Conservation (phyloP, 768 basidiomycete species). For the Calocybe indica region DNA sequence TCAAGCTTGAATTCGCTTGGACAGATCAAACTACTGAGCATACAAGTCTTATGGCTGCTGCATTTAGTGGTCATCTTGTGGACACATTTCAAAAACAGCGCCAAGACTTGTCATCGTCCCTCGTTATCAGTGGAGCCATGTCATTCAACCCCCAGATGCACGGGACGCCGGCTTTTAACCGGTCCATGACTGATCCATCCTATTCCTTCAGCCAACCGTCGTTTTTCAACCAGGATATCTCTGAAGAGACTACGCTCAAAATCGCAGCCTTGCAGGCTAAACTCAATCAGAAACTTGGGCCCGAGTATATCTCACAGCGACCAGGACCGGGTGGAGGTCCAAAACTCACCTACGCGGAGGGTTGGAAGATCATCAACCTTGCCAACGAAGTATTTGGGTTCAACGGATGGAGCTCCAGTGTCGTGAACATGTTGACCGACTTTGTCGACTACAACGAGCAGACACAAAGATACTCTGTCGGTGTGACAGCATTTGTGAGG, state of each 20-base stretch:
- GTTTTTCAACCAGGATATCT: slow-evolving; percentile 31
- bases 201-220: slow-evolving; percentile 23
- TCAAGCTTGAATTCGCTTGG: background rate
- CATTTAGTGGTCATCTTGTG: slow-evolving; percentile 55
- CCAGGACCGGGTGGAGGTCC: slow-evolving; percentile 83
- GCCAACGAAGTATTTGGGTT: slow-evolving; percentile 99
- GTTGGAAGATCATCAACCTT: slow-evolving; percentile 96
- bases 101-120: slow-evolving; percentile 15
- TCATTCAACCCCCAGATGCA: slow-evolving; percentile 60
- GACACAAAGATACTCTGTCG: slow-evolving; percentile 57
- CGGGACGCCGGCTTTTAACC: slow-evolving; percentile 27
- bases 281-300: slow-evolving; percentile 84
- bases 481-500: slow-evolving; percentile 79
- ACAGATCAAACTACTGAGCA: background rate
- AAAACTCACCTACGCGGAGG: slow-evolving; percentile 92
- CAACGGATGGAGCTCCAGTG: slow-evolving; percentile 88
- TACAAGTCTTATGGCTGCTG: slow-evolving; percentile 42
- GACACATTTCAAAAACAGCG: slow-evolving; percentile 35
- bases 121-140: slow-evolving; percentile 49
- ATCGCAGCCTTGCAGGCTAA: slow-evolving; percentile 75
- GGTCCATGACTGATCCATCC: slow-evolving; percentile 17
- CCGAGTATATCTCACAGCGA: slow-evolving; percentile 87
- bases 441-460: slow-evolving; percentile 75
- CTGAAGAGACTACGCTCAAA: slow-evolving; percentile 58
- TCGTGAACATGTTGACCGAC: slow-evolving; percentile 71